Conservation (phyloP, 371 early-diverging fungal species). For the Entomophthora muscae region DNA sequence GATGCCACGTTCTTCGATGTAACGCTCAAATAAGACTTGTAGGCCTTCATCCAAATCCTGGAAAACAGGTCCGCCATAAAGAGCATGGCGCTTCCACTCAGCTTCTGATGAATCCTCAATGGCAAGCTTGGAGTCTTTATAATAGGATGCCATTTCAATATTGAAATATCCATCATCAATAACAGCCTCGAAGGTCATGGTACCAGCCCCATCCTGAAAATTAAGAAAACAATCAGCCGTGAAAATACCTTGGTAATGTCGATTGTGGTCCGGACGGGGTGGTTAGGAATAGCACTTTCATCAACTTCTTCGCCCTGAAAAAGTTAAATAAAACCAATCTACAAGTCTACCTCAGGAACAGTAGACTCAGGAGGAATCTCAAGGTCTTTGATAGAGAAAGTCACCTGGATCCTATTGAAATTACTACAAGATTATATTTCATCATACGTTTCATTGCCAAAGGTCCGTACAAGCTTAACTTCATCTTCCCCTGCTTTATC, state of each 20-base stretch:
- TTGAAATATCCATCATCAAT: constrained; percentile 72
- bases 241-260: constrained; percentile 46
- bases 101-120: constrained; percentile 55
- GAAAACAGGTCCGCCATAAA: constrained; percentile 85
- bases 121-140: constrained; percentile 45
- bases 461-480: constrained; percentile 59
- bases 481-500: constrained; percentile 66
- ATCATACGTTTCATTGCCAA: constrained; percentile 76
- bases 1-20: constrained; percentile 76
- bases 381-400: constrained; percentile 75
- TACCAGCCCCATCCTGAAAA: constrained; percentile 36
- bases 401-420: constrained; percentile 40
- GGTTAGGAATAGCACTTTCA: constrained; percentile 35
- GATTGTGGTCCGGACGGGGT: constrained; percentile 53
- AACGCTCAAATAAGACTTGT: constrained; percentile 61
- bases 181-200: constrained; percentile 57
- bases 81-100: constrained; percentile 79
- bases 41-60: constrained; percentile 71
- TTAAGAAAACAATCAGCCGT: constrained; percentile 7
- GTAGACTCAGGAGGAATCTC: constrained; percentile 28
- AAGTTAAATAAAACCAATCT: constrained; percentile 3
- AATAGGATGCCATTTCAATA: constrained; percentile 62
- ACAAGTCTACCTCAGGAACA: constrained; percentile 17
- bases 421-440: not conserved
- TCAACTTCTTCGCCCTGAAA: constrained; percentile 31